Evolutionary conservation across 257 asterid genomes (phyloP).

Genomic region (Ehretia macrophylla): DNA sequence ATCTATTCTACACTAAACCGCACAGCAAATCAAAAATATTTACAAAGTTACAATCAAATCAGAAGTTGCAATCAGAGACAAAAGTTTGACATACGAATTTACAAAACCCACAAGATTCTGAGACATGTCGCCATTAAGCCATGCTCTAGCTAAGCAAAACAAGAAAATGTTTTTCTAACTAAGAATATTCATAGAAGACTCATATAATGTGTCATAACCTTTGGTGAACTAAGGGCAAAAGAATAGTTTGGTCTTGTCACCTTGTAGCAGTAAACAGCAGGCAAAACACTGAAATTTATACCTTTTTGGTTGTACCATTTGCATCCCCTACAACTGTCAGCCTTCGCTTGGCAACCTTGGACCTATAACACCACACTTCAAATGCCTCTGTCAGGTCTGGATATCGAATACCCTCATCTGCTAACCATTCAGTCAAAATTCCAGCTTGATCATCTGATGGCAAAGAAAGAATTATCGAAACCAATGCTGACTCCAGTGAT

Average conservation of each 20-base stretch:
- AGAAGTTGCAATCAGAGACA: background rate
- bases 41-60: background rate
- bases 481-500: conserved; percentile 68
- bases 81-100: background rate
- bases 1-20: background rate
- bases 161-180: background rate
- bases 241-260: too few species aligned
- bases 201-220: too few species aligned
- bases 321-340: conserved; percentile 38
- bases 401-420: conserved; percentile 46
- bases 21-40: background rate
- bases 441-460: conserved; percentile 75
- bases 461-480: conserved; percentile 62
- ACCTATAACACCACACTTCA: conserved; percentile 89
- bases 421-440: conserved; percentile 70
- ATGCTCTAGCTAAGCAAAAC: background rate
- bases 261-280: background rate
- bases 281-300: conserved; percentile 18
- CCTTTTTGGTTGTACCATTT: conserved; percentile 25
- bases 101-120: background rate
- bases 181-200: too few species aligned
- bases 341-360: conserved; percentile 75
- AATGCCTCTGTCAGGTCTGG: conserved; percentile 89
- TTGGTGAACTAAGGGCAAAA: too few species aligned
- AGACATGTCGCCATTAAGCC: background rate